Percentiles rank a stretch among this genome's conserved stretches.
Evolutionary conservation across 106 monocot species (phyloP).

Genomic region (Acorus gramineus): DNA sequence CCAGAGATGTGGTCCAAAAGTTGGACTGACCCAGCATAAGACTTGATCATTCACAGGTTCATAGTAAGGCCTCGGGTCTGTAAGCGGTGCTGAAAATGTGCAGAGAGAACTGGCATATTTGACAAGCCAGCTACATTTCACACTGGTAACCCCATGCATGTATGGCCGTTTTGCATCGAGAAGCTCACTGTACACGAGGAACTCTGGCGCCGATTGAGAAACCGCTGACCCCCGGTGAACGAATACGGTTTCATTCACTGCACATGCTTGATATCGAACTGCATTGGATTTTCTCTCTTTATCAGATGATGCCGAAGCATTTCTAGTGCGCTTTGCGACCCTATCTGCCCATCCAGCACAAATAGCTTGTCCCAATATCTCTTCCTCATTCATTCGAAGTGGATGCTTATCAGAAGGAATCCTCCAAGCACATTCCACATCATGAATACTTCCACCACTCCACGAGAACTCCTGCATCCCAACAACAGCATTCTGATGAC

Average conservation of each 20-base stretch:
- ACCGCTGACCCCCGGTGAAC: slow-evolving; percentile 72
- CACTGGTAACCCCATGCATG: slow-evolving; percentile 80
- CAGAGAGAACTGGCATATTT: slow-evolving; percentile 65
- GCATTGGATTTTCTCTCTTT: slow-evolving; percentile 39
- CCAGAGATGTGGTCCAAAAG: slow-evolving; percentile 86
- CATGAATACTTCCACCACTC: slow-evolving; percentile 39
- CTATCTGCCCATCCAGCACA: slow-evolving; percentile 96
- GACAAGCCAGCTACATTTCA: slow-evolving; percentile 82
- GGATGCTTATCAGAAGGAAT: slow-evolving; percentile 31
- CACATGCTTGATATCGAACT: slow-evolving; percentile 57
- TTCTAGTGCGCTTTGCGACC: slow-evolving; percentile 56
- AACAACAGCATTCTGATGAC: slow-evolving; percentile 28
- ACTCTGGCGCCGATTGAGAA: slow-evolving; percentile 64
- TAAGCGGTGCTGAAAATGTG: slow-evolving; percentile 64
- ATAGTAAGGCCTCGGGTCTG: slow-evolving; percentile 73
- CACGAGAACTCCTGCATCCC: slow-evolving; percentile 41
- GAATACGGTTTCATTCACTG: slow-evolving; percentile 54
- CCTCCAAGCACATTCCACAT: slow-evolving; percentile 62
- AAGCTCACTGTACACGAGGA: slow-evolving; percentile 76
- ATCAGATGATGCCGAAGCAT: slow-evolving; percentile 21
- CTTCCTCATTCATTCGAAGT: slow-evolving; percentile 63
- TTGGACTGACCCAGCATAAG: slow-evolving; percentile 73
- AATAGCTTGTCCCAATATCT: slow-evolving; percentile 70
- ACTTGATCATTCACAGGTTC: slow-evolving; percentile 57
- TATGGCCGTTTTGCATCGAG: slow-evolving; percentile 60